Evolutionary conservation across 305 asterid genomes (phyloP), one percentile per base, ranked within the genome.

Genomic region (Stenogyne calaminthoides): DNA sequence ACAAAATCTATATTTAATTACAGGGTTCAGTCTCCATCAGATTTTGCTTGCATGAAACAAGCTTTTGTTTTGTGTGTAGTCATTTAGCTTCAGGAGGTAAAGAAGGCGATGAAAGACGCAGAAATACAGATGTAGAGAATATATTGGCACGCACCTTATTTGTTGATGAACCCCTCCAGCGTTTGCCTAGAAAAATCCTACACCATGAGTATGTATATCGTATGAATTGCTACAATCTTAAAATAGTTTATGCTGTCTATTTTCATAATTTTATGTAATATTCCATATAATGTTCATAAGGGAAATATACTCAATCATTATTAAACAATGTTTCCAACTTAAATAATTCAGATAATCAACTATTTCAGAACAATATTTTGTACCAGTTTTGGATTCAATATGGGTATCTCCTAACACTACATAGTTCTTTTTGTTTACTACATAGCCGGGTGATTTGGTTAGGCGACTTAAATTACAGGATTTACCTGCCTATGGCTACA

Each of bases 21-120:
- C 89, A 89, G 95, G 95, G 92, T 59, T 82, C 90, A 69, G 88
- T 87, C 80, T 89, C 90, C 54, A 77, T 85, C 82, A 85, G 95
- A 76, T 85, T 89, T 69, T 75, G 76, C 78, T 72, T 87, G 80
- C 80, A 80, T 32, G 78, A 75, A 69, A 89, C 92, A 70, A 87
- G 89, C 84, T 82, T 89, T 49, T 87, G 95, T 66, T 87, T 89
- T 69, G 92, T 87, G 64, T 85, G 95, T 69, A 69, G 88, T 67
- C 95, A 89, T 75, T 82, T 89, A 67, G 88, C 95, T 63, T 89
- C 95, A 10, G 92, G 95, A 2, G 92, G 90, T 57, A 89, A 85
- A 70, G 80, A 84, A 77, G 92, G 88, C 0, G 92, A 89, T 29
- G 85, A 87, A 65, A 82, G 74, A 76, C 79, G 78, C 58, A 82